Conservation (phyloP, 129 eudicot species). For the carrot (Daucus carota) region DNA sequence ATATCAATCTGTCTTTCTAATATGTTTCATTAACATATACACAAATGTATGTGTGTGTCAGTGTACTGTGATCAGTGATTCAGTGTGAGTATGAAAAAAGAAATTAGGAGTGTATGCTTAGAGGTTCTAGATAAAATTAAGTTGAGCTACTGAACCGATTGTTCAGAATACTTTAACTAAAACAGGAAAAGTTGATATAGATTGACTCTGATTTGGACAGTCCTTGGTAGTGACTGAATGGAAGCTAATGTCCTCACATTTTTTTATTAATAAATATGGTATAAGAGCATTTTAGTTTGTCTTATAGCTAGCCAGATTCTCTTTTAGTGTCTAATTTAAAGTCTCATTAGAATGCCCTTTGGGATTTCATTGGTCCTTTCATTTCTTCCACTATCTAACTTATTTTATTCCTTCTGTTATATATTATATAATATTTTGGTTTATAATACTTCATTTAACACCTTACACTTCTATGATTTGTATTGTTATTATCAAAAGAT, state of each 20-base stretch:
- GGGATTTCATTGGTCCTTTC: not conserved
- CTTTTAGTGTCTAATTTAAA: not conserved
- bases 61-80: not conserved
- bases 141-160: not conserved
- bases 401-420: not conserved
- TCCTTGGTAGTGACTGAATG: constrained; percentile 3
- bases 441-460: too few species aligned
- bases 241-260: constrained; percentile 5
- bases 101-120: not conserved
- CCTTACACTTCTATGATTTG: too few species aligned
- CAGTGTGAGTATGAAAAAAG: not conserved
- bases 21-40: not conserved
- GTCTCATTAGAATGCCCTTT: not conserved
- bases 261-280: not conserved
- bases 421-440: too few species aligned
- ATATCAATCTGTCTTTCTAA: not conserved
- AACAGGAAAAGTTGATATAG: not conserved
- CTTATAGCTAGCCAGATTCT: not conserved
- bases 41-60: not conserved
- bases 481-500: too few species aligned
- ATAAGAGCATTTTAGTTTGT: not conserved
- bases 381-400: not conserved
- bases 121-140: not conserved
- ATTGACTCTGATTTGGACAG: constrained; percentile 1
- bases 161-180: not conserved